Conservation (phyloP, 768 basidiomycete species). For the Pisolithus marmoratus region DNA sequence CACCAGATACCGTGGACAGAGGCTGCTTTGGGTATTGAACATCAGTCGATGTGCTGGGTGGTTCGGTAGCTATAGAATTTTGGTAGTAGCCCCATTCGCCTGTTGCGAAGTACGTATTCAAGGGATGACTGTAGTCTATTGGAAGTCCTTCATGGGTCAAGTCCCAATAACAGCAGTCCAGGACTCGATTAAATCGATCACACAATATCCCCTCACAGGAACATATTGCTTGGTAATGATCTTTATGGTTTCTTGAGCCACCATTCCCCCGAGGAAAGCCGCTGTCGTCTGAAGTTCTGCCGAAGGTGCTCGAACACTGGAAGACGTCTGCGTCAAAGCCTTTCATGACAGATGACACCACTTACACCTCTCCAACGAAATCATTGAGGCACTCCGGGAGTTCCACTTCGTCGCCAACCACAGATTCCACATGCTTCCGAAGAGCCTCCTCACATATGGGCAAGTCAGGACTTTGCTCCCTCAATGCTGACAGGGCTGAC, state of each 20-base stretch:
- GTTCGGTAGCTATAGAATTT: too few relatives aligned
- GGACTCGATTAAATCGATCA: conserved; percentile 78
- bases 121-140: background rate
- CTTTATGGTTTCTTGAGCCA: conserved; percentile 97
- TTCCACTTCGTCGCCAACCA: conserved; percentile 45
- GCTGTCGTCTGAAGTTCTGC: conserved; percentile 92
- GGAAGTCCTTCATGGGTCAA: conserved; percentile 3
- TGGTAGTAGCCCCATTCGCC: too few relatives aligned
- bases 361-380: conserved; percentile 77
- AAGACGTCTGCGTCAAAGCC: background rate
- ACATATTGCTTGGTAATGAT: conserved; percentile 94
- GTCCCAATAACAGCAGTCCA: conserved; percentile 56
- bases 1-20: too few relatives aligned
- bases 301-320: conserved; percentile 70
- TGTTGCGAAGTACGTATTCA: background rate
- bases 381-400: conserved; percentile 53
- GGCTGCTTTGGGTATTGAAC: too few relatives aligned
- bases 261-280: conserved; percentile 87
- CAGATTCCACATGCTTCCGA: conserved; percentile 40
- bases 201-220: conserved; percentile 79
- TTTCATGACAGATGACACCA: conserved; percentile 8
- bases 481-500: conserved; percentile 46
- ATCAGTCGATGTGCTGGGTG: too few relatives aligned
- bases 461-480: conserved; percentile 21
- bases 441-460: conserved; percentile 47